phyloP scores from a whole-genome alignment of 176 grass and related monocot species.

The Triticum monococcum region DNA sequence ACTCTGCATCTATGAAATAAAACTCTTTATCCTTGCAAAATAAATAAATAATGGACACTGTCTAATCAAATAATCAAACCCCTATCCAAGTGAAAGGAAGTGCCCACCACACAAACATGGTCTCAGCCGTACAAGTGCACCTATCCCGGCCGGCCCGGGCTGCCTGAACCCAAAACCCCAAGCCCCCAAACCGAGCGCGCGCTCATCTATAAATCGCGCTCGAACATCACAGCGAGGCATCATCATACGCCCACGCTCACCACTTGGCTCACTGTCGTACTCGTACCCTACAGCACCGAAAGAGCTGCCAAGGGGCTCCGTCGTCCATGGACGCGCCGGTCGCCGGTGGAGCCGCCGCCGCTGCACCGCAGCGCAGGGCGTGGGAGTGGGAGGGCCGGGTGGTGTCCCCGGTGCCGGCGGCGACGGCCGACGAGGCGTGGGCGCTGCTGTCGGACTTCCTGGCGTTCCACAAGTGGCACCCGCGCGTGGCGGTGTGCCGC shows the following conservation, averaged over 20 bases:
- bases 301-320: neutral
- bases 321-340: neutral
- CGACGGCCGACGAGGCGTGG: slow-evolving; percentile 62
- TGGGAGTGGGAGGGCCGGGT: slow-evolving; percentile 61
- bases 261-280: neutral
- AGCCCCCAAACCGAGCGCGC: neutral
- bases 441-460: slow-evolving; percentile 75
- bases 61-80: no score
- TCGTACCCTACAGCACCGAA: neutral
- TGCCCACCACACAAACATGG: neutral
- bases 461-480: slow-evolving; percentile 73
- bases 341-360: neutral
- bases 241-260: neutral
- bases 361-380: neutral
- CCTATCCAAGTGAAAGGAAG: no score
- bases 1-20: no score
- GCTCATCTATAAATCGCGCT: slow-evolving; percentile 8
- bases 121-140: neutral
- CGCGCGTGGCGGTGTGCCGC: slow-evolving; percentile 52
- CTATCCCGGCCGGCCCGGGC: neutral
- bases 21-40: no score
- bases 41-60: no score
- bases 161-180: neutral
- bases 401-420: slow-evolving; percentile 31
- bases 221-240: neutral